These are phyloP conservation scores for Zoysia pacifica DNA, from an alignment of 176 grass and related monocot genomes.

Conservation along the genomic window DNA sequence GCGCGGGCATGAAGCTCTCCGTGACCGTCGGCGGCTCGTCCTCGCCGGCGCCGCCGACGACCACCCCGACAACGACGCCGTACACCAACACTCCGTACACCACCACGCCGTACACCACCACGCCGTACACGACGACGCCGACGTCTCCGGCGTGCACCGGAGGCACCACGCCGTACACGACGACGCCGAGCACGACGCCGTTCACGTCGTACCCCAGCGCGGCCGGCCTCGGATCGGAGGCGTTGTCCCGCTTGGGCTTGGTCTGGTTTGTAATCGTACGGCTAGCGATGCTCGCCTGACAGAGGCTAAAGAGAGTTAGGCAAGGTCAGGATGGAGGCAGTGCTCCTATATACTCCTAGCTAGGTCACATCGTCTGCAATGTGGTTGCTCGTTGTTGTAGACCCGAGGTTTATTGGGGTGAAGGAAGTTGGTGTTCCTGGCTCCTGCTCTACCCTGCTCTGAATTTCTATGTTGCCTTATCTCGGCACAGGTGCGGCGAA, in stretches of 20 bases:
- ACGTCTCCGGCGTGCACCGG: background rate
- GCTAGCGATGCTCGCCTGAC: constrained; percentile 43
- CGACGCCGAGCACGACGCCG: background rate
- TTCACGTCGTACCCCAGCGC: constrained; percentile 24
- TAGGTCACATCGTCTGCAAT: constrained; percentile 3
- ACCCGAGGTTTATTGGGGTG: background rate
- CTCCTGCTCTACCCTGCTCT: background rate
- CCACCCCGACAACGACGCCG: constrained; percentile 3
- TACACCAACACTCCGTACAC: background rate
- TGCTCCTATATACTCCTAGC: constrained; percentile 23
- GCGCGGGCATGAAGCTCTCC: constrained; percentile 75
- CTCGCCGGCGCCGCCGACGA: constrained; percentile 20
- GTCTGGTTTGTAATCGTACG: constrained; percentile 31
- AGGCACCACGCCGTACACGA: constrained; percentile 2
- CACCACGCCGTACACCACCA: constrained; percentile 1
- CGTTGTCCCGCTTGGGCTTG: constrained; percentile 27
- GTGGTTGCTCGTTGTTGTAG: constrained; percentile 37
- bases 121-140: constrained; percentile 4
- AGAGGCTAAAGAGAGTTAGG: background rate
- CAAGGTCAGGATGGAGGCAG: constrained; percentile 51
- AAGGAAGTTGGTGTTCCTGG: background rate
- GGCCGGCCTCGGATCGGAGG: constrained; percentile 5
- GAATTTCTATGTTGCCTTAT: background rate
- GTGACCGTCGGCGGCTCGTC: constrained; percentile 55
- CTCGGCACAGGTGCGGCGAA: too few relatives aligned